These are phyloP conservation scores for Xylariomycetidae sp. DNA, from an alignment of 2,329 filamentous ascomycete species.

Conservation along the genomic window DNA sequence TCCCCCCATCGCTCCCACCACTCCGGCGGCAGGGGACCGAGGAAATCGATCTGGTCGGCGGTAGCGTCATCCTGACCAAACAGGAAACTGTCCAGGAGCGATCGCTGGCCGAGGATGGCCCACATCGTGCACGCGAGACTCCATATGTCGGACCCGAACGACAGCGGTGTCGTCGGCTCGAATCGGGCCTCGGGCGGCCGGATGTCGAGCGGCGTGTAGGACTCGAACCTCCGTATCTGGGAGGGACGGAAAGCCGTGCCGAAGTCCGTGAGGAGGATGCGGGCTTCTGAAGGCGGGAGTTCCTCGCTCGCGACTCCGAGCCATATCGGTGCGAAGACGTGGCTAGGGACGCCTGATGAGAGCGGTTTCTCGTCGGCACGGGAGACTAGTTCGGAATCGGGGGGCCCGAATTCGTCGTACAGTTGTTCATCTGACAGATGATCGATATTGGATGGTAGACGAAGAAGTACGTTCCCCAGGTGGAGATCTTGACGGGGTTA, in stretches of 20 bases:
- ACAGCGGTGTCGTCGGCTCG: constrained; percentile 27
- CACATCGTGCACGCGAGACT: constrained; percentile 34
- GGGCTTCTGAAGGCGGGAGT: constrained; percentile 24
- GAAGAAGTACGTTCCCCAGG: constrained; percentile 30
- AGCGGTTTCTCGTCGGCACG: constrained; percentile 28
- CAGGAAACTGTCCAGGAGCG: constrained; percentile 22
- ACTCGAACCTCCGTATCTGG: constrained; percentile 16
- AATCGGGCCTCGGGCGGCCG: constrained; percentile 31
- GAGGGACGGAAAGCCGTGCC: constrained; percentile 29
- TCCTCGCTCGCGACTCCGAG: constrained; percentile 28
- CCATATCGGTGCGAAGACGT: constrained; percentile 28
- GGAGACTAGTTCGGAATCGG: constrained; percentile 19
- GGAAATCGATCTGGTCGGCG: constrained; percentile 26
- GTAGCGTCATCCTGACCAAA: constrained; percentile 24
- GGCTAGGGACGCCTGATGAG: no score
- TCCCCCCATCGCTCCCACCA: constrained; percentile 3
- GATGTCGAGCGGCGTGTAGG: constrained; percentile 13
- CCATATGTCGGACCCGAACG: constrained; percentile 34
- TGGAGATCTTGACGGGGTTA: constrained; percentile 24
- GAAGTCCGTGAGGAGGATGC: constrained; percentile 28
- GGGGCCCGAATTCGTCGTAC: constrained; percentile 16
- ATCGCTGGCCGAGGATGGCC: constrained; percentile 26
- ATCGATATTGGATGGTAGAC: constrained; percentile 13
- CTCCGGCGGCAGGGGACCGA: constrained; percentile 15
- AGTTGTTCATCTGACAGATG: constrained; percentile 17